Base-by-base conservation (phyloP, 192 early-diverging fungal genomes). In the Umbelopsis isabellina region DNA sequence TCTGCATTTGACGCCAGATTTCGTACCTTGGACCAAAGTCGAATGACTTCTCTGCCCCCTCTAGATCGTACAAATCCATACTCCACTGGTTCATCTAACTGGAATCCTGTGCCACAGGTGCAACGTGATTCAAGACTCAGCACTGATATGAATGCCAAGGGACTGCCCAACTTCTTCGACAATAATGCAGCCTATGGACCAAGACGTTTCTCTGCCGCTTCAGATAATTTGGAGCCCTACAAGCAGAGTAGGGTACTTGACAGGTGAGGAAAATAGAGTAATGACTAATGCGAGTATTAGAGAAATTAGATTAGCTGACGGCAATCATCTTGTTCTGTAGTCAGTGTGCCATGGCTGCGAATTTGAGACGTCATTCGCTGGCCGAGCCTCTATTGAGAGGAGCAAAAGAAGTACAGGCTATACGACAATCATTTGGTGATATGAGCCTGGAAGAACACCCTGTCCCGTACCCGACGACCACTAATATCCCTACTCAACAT, bases 281-380 rank as follows among this genome's bases (percentile, higher is more conserved):
- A 49, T 49, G 12, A 35, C 33, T 15, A 33, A 35, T 16, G 2
- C 11, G 37, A 16, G 9, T n/a, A 35, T 30, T 61, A n/a, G n/a
- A n/a, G n/a, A n/a, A n/a, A n/a, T n/a, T 35, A 18, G 55, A 15
- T 27, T 23, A 25, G 13, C 53, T n/a, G 12, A 61, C 1, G 23
- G 25, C 12, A 79, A 21, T 79, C 72, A 55, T 76, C 74, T 61
- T 16, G 13, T 61, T 61, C 27, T 25, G 25, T 35, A 61, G 55
- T 35, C 27, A 30, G 0, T 61, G 18, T 30, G 55, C 55, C 27
- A 35, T 61, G 16, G 55, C 55, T 5, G 55, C 55, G 15, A 61
- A 61, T 33, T 77, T 75, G 33, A 72, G 86, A 73, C 83, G 22
- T 75, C 80, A 65, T 67, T 76, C 46, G 20, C 67, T 71, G 48